Percentiles rank a stretch among this genome's conserved stretches.
Conservation (phyloP, 2,329 filamentous ascomycete genomes). For the Pseudovirgaria hyperparasitica region DNA sequence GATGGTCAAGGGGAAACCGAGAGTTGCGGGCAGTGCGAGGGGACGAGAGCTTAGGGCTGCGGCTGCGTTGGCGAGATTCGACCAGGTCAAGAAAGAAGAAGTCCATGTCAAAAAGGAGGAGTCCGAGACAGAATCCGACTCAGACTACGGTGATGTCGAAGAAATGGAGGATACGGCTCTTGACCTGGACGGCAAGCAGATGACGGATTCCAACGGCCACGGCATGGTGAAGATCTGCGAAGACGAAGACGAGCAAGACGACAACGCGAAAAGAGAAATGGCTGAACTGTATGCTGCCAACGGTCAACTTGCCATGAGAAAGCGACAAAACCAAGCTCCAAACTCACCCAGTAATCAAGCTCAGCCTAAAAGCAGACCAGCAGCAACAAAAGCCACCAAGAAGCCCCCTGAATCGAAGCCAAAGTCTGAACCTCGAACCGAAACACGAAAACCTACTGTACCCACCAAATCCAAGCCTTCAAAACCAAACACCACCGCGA, state of each 20-base stretch:
- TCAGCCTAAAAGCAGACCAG: constrained; percentile 1
- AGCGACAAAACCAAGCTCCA: neutral
- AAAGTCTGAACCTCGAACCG: neutral
- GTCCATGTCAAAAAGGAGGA: constrained; percentile 13
- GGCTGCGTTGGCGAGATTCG: constrained; percentile 64
- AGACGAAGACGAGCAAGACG: constrained; percentile 44
- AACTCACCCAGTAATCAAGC: constrained; percentile 2
- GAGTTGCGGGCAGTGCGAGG: constrained; percentile 61
- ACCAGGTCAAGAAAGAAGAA: constrained; percentile 34
- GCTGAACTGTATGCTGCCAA: constrained; percentile 47
- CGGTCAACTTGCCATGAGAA: neutral
- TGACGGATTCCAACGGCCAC: constrained; percentile 52
- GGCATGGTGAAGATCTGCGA: constrained; percentile 64
- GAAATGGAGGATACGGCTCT: constrained; percentile 40
- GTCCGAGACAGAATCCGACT: constrained; percentile 22
- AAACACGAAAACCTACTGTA: constrained; percentile 4
- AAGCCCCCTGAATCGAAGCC: neutral
- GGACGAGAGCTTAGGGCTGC: constrained; percentile 65
- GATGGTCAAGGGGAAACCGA: constrained; percentile 49
- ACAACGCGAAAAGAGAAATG: constrained; percentile 41
- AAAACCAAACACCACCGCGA: constrained; percentile 3
- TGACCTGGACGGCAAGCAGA: constrained; percentile 50
- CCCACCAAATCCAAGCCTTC: constrained; percentile 1
- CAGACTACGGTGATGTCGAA: constrained; percentile 21
- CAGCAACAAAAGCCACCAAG: constrained; percentile 1